Evolutionary conservation across 331 rosid genomes (phyloP), one percentile per base, ranked within the genome.

Genomic region (Rosa hybrid): DNA sequence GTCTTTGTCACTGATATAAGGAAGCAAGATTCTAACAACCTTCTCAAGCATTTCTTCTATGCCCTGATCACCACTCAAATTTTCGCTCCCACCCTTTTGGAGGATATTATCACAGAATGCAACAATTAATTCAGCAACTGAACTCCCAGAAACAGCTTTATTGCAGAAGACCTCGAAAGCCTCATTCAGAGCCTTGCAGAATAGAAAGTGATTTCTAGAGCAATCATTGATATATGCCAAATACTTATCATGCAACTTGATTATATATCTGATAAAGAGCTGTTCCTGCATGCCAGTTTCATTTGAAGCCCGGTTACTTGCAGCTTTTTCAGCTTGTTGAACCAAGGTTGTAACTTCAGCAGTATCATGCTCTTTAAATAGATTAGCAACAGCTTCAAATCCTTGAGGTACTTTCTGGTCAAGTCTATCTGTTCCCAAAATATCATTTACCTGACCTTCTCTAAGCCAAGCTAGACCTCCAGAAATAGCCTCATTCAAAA

Each of bases 41-140:
- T 90, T 89, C 81, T 92, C 96, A 1, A 92, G 92, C 27, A 90
- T 91, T 46, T 91, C 92, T 81, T 92, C 97, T 42, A 88, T 80
- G 17, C 85, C 96, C 76, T 91, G 92, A 83, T 91, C 94, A 72
- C 56, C 56, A 60, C 90, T 90, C 83, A 90, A 68, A 81, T 88
- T 88, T 85, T 89, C 96, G 80, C 90, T 91, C 48, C 92, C 90
- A 68, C 94, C 91, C 88, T 82, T 89, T 92, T 69, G 39, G 39
- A 92, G 97, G 76, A 91, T 82, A 79, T 87, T 91, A 81, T 92
- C 97, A 86, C 96, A 91, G 81, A 92, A 89, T 64, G 90, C 80
- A 54, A 90, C 92, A 23, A 92, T 83, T 34, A 89, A 78, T 80
- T 92, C 97, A 16, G 92, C 94, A 87, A 90, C 34, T 87, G 39